Conservation (phyloP, 2,329 filamentous ascomycete species). For the Trichocomaceae sp. region DNA sequence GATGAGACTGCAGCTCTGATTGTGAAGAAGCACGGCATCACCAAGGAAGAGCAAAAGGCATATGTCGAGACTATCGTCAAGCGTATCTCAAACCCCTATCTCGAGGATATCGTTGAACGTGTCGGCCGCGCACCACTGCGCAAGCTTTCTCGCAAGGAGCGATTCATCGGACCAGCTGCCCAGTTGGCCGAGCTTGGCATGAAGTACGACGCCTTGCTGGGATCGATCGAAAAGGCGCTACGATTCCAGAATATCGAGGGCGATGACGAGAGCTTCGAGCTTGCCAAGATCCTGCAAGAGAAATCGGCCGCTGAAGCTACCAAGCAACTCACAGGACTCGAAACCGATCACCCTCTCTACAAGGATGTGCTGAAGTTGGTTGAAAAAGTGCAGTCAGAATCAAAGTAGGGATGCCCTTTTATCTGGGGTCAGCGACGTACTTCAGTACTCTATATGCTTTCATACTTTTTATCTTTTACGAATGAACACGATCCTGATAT, state of each 20-base stretch:
- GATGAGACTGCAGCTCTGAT: conserved; percentile 83
- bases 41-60: conserved; percentile 64
- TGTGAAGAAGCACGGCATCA: conserved; percentile 76
- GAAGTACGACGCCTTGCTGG: conserved; percentile 66
- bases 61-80: conserved; percentile 90
- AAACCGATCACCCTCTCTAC: conserved; percentile 70
- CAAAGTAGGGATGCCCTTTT: conserved; percentile 12
- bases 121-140: conserved; percentile 90
- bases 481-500: conserved; percentile 10
- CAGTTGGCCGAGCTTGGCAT: conserved; percentile 78
- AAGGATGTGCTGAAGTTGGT: conserved; percentile 69
- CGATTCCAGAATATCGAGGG: conserved; percentile 91
- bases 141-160: conserved; percentile 91
- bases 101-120: conserved; percentile 89
- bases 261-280: conserved; percentile 80
- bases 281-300: conserved; percentile 77
- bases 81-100: conserved; percentile 86
- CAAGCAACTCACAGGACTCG: conserved; percentile 72
- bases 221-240: conserved; percentile 83
- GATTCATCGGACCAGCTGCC: conserved; percentile 85
- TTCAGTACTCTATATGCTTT: not conserved
- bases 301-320: conserved; percentile 69
- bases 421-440: not conserved
- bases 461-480: not conserved
- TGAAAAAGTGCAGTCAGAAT: conserved; percentile 64